Conservation (phyloP, 192 early-diverging fungal species). For the Coemansia sp. region DNA sequence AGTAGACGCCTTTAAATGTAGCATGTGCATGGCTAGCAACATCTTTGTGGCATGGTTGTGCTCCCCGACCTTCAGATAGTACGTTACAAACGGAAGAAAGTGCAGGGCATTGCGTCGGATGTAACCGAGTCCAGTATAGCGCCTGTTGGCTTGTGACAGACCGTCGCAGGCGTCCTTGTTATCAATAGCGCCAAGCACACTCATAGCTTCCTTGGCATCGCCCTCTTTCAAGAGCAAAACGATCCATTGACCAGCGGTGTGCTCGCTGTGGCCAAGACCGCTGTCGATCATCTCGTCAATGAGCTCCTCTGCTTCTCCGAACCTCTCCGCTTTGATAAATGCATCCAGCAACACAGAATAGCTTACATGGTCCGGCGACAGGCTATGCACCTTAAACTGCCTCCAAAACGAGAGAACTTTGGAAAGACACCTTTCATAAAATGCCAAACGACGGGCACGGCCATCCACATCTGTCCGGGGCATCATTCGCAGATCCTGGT, state of each 20-base stretch:
- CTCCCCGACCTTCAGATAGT: conserved; percentile 9
- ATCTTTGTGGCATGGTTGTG: conserved; percentile 8
- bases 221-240: conserved; percentile 10
- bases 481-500: background rate
- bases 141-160: conserved; percentile 1
- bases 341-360: conserved; percentile 20
- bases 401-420: conserved; percentile 28
- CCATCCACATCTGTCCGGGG: background rate
- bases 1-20: background rate
- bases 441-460: background rate
- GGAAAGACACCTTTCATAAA: conserved; percentile 7
- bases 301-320: conserved; percentile 16
- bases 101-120: conserved; percentile 8
- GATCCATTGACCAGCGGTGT: conserved; percentile 28
- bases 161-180: conserved; percentile 8
- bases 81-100: conserved; percentile 23
- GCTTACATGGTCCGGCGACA: conserved; percentile 6
- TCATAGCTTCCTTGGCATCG: conserved; percentile 21
- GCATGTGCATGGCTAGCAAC: conserved; percentile 28
- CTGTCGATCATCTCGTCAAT: conserved; percentile 12
- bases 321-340: conserved; percentile 16
- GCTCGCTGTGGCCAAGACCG: conserved; percentile 12
- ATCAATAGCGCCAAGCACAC: conserved; percentile 22
- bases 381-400: conserved; percentile 17
- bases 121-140: conserved; percentile 15